A percentile compares a stretch with the other conserved stretches of the same genome.
Conservation (phyloP, 2,329 filamentous ascomycete genomes). For the Penicillium psychrosexuale region DNA sequence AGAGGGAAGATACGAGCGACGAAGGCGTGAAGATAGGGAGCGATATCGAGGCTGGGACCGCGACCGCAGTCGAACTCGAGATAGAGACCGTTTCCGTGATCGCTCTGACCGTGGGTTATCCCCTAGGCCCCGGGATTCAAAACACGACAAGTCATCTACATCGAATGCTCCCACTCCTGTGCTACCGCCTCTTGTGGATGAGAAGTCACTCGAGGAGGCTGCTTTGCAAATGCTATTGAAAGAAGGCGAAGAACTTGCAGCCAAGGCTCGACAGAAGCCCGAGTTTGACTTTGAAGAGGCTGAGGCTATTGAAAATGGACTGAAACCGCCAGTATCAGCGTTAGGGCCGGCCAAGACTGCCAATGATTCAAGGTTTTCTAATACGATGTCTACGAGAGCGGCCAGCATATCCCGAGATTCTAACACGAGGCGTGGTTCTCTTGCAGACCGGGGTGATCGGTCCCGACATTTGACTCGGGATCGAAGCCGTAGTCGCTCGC, state of each 20-base stretch:
- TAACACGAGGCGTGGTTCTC: conserved; percentile 29
- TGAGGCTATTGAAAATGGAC: conserved; percentile 41
- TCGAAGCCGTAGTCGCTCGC: conserved; percentile 33
- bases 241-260: conserved; percentile 55
- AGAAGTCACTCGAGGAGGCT: conserved; percentile 55
- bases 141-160: conserved; percentile 30
- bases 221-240: conserved; percentile 54
- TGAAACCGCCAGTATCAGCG: conserved; percentile 27
- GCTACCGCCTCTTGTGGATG: conserved; percentile 41
- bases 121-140: conserved; percentile 31
- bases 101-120: conserved; percentile 33
- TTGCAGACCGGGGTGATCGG: conserved; percentile 25
- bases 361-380: conserved; percentile 28
- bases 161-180: conserved; percentile 36
- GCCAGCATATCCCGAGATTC: conserved; percentile 30
- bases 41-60: conserved; percentile 41
- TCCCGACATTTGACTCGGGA: conserved; percentile 25
- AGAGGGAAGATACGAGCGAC: conserved; percentile 46
- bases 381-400: conserved; percentile 28
- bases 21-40: conserved; percentile 47
- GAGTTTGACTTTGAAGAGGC: conserved; percentile 52
- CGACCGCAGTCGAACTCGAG: conserved; percentile 38
- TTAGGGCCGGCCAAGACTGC: conserved; percentile 25
- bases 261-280: conserved; percentile 50
- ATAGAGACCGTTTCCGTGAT: conserved; percentile 32